phyloP scores from a whole-genome alignment of 345 rosid species.

The Syzygium grande region DNA sequence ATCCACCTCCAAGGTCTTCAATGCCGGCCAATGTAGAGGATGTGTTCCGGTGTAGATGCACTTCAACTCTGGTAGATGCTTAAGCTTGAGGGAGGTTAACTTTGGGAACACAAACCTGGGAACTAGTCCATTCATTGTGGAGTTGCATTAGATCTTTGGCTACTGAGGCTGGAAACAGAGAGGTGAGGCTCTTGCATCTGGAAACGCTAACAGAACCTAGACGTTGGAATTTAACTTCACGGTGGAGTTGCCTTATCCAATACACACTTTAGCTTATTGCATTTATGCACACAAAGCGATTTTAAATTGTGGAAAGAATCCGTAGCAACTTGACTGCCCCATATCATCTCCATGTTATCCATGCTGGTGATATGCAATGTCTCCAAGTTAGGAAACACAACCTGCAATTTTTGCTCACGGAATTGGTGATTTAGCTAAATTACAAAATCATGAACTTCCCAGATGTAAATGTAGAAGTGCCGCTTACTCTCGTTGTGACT shows the following conservation, averaged over 20 bases:
- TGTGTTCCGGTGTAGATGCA: not conserved
- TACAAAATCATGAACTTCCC: not conserved
- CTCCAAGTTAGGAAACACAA: not conserved
- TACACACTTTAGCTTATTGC: not conserved
- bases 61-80: not conserved
- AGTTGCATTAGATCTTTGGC: not conserved
- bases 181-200: not conserved
- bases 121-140: too few species aligned
- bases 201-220: too few species aligned
- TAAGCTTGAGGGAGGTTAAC: not conserved
- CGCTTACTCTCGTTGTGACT: too few species aligned
- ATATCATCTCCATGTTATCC: not conserved
- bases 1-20: not conserved
- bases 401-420: fast-evolving
- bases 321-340: not conserved
- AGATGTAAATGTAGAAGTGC: too few species aligned
- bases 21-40: not conserved
- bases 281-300: too few species aligned
- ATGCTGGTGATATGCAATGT: not conserved
- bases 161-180: not conserved
- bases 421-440: not conserved
- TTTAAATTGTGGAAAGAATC: not conserved
- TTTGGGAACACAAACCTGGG: not conserved
- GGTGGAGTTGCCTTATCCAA: not conserved
- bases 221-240: not conserved